Conservation (phyloP, 331 rosid genomes). For the Rosa hybrid region DNA sequence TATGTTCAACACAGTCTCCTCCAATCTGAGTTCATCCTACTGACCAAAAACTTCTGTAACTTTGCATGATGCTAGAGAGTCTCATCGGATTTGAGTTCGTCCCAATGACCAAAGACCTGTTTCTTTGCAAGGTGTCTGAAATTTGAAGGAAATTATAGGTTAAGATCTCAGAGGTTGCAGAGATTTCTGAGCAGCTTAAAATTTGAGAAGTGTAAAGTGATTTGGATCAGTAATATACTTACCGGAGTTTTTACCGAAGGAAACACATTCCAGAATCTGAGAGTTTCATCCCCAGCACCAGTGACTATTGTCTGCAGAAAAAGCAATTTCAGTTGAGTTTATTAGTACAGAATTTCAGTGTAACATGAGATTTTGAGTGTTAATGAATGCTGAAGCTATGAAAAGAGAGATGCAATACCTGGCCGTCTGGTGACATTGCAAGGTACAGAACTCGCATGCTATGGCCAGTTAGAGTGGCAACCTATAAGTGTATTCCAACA, state of each 20-base stretch:
- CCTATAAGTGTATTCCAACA: constrained; percentile 43
- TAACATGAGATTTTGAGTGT: background rate
- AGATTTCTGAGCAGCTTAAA: background rate
- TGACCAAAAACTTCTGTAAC: constrained; percentile 61
- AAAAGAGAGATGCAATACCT: constrained; percentile 40
- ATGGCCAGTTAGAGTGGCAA: constrained; percentile 95
- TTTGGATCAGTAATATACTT: constrained; percentile 28
- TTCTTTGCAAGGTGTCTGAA: constrained; percentile 81
- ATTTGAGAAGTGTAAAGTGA: background rate
- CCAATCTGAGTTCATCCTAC: constrained; percentile 76
- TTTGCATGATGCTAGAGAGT: constrained; percentile 12
- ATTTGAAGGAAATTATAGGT: constrained; percentile 1
- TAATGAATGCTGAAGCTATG: background rate
- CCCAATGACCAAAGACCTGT: constrained; percentile 93
- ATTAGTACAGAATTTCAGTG: too few species aligned
- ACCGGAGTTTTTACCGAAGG: constrained; percentile 89
- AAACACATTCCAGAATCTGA: constrained; percentile 89
- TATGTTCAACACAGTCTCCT: background rate
- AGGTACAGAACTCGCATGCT: constrained; percentile 96
- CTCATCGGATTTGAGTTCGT: constrained; percentile 78
- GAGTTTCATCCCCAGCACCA: constrained; percentile 97
- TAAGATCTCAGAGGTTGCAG: background rate
- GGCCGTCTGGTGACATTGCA: constrained; percentile 98
- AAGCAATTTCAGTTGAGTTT: background rate
- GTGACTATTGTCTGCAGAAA: constrained; percentile 85